Base-by-base conservation (phyloP, 805 yeast genomes). In the Hanseniaspora vineae region DNA sequence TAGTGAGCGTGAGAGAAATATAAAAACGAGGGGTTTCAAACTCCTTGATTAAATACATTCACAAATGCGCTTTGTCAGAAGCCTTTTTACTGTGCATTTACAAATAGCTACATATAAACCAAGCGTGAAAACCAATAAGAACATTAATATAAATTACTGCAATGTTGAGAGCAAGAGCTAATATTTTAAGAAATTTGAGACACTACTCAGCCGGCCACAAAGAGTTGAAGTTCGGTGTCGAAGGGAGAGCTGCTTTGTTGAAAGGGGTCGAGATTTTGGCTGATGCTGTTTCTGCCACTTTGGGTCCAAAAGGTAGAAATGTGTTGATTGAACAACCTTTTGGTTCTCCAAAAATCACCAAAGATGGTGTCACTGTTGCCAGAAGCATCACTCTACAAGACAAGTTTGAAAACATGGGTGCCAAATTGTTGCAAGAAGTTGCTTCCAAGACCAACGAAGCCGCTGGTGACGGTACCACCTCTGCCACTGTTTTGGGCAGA, bases 381-480 rank as follows among this genome's bases (percentile, higher is more conserved):
- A 78, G 76, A 61, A 80, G 94, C 48, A 79, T 90, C 59, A 76
- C 78, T 40, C 72, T 92, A 56, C 71, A 82, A 65, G 94, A 92
- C 73, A 86, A 82, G 68, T 90, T 89, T 61, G 97, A 90, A 73
- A 90, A 90, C 70, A 74, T 92, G 74, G 98, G 98, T 51, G 96
- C 96, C 49, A 86, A 85, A 71, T 75, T 90, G 55, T 72, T 90
- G 61, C 97, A 89, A 70, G 97, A 92, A 65, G 97, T 92, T 51
- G 96, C 97, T 42, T 80, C 94, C 58, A 90, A 85, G 77, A 89
- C 98, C 60, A 92, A 92, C 68, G 96, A 90, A 68, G 77, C 84
- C 58, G 97, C 97, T 52, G 98, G 98, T 70, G 98, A 90, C 61
- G 98, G 98, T 69, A 90, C 98, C 54, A 90, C 98, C 37, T 83